Evolutionary conservation across 148 eudicot genomes (phyloP).

Genomic region (Suaeda aralocaspica): DNA sequence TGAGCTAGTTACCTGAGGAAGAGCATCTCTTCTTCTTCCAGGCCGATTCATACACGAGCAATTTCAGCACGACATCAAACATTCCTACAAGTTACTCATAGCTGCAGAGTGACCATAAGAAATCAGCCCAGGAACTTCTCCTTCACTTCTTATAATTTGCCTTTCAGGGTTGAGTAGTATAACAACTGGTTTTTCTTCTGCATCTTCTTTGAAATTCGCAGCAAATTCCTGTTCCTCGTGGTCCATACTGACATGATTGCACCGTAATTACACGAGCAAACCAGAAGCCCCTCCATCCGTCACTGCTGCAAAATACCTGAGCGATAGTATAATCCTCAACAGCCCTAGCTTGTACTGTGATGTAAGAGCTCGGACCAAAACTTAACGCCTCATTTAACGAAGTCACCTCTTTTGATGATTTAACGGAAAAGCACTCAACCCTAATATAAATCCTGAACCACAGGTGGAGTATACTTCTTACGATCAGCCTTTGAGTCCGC

Average conservation of each 20-base stretch:
- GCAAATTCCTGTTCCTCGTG: slow-evolving; percentile 91
- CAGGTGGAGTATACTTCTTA: slow-evolving; percentile 77
- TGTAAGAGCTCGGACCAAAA: slow-evolving; percentile 86
- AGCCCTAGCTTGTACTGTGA: slow-evolving; percentile 80
- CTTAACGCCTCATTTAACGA: slow-evolving; percentile 49
- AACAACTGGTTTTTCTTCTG: slow-evolving; percentile 93
- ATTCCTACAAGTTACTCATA: slow-evolving; percentile 80
- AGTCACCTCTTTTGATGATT: slow-evolving; percentile 49
- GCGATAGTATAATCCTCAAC: slow-evolving; percentile 87
- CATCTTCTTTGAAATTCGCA: slow-evolving; percentile 84
- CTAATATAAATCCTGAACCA: slow-evolving; percentile 94
- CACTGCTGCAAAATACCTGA: slow-evolving; percentile 66
- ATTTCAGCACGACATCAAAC: slow-evolving; percentile 99
- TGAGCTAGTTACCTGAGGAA: slow-evolving; percentile 88
- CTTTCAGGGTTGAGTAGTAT: slow-evolving; percentile 86
- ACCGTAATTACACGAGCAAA: slow-evolving; percentile 94
- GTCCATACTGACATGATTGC: slow-evolving; percentile 84
- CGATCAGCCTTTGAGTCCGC: slow-evolving; percentile 82
- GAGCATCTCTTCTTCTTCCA: slow-evolving; percentile 86
- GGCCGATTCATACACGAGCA: slow-evolving; percentile 98
- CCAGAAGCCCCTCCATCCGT: slow-evolving; percentile 62
- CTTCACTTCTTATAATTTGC: slow-evolving; percentile 80
- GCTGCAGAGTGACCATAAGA: slow-evolving; percentile 98
- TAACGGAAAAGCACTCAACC: slow-evolving; percentile 60
- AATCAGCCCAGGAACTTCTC: slow-evolving; percentile 96